Conservation (phyloP, 2,329 filamentous ascomycete genomes). For the Rutstroemia sp. region DNA sequence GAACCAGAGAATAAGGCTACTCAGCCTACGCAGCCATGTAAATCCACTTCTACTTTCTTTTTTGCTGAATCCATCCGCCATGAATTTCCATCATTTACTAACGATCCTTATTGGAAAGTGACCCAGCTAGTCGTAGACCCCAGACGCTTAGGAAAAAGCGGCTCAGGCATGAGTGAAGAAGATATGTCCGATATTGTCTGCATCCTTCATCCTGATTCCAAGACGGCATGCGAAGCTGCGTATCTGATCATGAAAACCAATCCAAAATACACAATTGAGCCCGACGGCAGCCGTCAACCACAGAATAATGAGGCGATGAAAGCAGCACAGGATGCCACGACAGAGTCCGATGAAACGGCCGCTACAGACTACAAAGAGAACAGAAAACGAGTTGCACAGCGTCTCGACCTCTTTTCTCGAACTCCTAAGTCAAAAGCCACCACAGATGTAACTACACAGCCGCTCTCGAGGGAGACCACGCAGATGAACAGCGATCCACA, state of each 20-base stretch:
- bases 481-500: too few species aligned
- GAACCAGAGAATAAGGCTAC: constrained; percentile 13
- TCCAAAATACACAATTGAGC: constrained; percentile 54
- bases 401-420: too few species aligned
- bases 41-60: not conserved
- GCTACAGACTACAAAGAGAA: too few species aligned
- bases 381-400: too few species aligned
- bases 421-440: too few species aligned
- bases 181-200: constrained; percentile 87
- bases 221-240: constrained; percentile 60
- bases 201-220: constrained; percentile 73
- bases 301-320: too few species aligned
- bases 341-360: too few species aligned
- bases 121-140: constrained; percentile 80
- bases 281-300: constrained; percentile 34
- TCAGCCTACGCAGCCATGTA: constrained; percentile 26
- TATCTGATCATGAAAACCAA: constrained; percentile 40
- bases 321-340: too few species aligned
- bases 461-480: too few species aligned
- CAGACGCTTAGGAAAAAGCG: constrained; percentile 68
- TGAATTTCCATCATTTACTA: constrained; percentile 5
- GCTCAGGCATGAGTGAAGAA: constrained; percentile 73
- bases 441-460: too few species aligned
- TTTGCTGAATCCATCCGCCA: constrained; percentile 1
- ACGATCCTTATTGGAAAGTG: constrained; percentile 36